Evolutionary conservation across 371 early-diverging fungal genomes (phyloP), one percentile per base, ranked within the genome.

Genomic region (Polyrhizophydium stewartii): DNA sequence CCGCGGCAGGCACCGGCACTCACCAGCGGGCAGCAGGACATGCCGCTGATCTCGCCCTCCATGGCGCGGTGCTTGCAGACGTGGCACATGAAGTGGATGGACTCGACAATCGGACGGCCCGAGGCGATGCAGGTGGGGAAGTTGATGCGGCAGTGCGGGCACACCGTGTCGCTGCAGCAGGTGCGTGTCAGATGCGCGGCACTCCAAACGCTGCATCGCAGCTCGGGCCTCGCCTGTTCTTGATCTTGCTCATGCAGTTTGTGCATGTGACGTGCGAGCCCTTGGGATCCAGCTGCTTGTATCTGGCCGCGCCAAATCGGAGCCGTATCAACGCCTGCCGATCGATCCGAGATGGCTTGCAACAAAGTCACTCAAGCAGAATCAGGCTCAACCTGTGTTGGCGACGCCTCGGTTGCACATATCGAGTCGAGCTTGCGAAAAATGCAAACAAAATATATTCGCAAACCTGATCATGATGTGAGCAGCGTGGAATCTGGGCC

Each of bases 41-140:
- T 53, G n/a, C 62, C 64, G 0, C 66, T 51, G 38, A 81, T 78
- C 61, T 83, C 81, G 45, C 59, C 62, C 59, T 76, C 78, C 16
- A 79, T 66, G 13, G 80, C 84, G 0, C 78, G 64, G 46, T 81
- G 81, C 60, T 81, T 81, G 68, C 84, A 83, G 1, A 68, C 65
- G 17, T 74, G 74, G 60, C 84, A 83, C 76, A 78, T 74, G 51
- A 78, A 79, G 49, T 79, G 75, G 27, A 73, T 61, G 13, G 69
- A 61, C 19, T 83, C 84, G 37, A 71, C 66, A 28, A 83, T 78
- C n/a, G 79, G 76, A n/a, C 71, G 47, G 1, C 84, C 84, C 38
- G 77, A 75, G 17, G 70, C 82, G 19, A 81, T 73, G 67, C 84
- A 83, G 21, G 66, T 71, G 9, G 82, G 78, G 50, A 76, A 83